Percentiles rank a stretch among this genome's conserved stretches.
These are phyloP conservation scores for Annulohypoxylon maeteangense DNA, from an alignment of 495 filamentous ascomycete genomes.

Conservation along the genomic window DNA sequence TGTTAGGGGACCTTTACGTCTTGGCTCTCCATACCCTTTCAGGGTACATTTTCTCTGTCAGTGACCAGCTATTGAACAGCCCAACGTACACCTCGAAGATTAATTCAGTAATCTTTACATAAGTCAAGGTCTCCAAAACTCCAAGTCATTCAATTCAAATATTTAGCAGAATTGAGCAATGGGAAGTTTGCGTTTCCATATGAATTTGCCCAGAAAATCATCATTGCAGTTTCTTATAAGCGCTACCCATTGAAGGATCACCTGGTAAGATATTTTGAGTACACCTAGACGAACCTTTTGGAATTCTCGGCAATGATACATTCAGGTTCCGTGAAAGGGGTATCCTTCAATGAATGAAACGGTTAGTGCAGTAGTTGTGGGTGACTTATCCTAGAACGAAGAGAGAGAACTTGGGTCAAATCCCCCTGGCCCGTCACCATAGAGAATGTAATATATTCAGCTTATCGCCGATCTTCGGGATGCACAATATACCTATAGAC, in stretches of 20 bases:
- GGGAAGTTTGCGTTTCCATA: not conserved
- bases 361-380: not conserved
- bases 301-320: not conserved
- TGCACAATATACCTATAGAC: not conserved
- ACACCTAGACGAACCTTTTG: not conserved
- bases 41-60: no score
- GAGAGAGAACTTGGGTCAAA: not conserved
- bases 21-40: no score
- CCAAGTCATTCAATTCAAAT: not conserved
- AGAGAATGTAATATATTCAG: not conserved
- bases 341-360: not conserved
- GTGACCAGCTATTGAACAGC: no score
- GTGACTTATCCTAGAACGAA: not conserved
- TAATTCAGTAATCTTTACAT: not conserved
- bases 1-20: no score
- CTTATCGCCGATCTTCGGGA: not conserved
- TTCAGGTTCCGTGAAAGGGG: not conserved
- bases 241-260: not conserved
- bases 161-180: not conserved
- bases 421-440: not conserved
- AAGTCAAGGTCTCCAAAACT: not conserved
- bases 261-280: not conserved
- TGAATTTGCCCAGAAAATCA: not conserved
- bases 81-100: not conserved
- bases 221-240: not conserved